These are phyloP conservation scores for Neoboletus subvelutipes DNA, from an alignment of 768 basidiomycete genomes.

Conservation along the genomic window DNA sequence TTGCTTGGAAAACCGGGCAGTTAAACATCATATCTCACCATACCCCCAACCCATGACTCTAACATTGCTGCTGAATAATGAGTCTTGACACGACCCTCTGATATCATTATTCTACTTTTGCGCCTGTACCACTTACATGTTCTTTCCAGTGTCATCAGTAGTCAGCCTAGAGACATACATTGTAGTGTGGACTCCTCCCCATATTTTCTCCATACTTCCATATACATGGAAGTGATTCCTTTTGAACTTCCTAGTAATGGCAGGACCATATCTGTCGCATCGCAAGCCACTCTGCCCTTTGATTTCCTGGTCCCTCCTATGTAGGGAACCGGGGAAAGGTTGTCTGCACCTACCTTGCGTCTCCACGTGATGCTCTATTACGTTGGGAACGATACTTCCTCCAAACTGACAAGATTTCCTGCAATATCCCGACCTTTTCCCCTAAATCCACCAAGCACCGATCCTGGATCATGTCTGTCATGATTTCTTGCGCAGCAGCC, in stretches of 20 bases:
- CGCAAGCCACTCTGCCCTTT: not conserved
- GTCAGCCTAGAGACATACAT: constrained; percentile 9
- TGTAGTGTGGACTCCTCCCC: constrained; percentile 8
- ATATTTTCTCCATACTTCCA: constrained; percentile 3
- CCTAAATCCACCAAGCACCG: constrained; percentile 17
- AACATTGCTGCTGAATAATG: constrained; percentile 7
- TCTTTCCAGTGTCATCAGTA: constrained; percentile 11
- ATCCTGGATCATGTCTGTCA: constrained; percentile 14
- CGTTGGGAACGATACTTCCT: constrained; percentile 20
- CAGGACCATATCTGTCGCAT: not conserved
- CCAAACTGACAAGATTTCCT: constrained; percentile 18
- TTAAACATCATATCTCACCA: constrained; percentile 17
- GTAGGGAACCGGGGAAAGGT: not conserved
- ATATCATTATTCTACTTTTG: constrained; percentile 22
- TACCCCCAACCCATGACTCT: constrained; percentile 1
- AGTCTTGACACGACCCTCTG: constrained; percentile 6
- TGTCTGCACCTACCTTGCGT: not conserved
- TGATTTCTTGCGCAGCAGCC: constrained; percentile 7
- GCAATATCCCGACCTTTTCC: constrained; percentile 15
- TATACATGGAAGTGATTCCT: not conserved
- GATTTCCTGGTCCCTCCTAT: no score
- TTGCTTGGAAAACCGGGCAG: constrained; percentile 54
- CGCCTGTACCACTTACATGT: constrained; percentile 24
- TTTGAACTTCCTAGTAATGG: not conserved
- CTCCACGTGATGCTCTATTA: not conserved